phyloP scores from a whole-genome alignment of 2,329 filamentous ascomycete genomes.

The Neonectria hederae region DNA sequence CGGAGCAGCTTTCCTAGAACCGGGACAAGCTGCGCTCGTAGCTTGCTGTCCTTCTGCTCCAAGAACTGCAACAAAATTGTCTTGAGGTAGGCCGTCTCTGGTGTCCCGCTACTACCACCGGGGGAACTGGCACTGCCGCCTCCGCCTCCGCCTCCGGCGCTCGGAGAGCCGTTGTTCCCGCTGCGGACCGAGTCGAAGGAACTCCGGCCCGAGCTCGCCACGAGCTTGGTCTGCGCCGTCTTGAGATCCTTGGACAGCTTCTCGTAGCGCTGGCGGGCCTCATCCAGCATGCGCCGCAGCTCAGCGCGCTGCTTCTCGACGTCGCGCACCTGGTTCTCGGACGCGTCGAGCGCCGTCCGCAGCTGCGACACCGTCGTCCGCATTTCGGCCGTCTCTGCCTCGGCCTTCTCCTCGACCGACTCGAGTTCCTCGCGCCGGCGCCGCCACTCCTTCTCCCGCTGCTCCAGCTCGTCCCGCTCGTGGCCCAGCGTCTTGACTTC shows the following conservation, averaged over 20 bases:
- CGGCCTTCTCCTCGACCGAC: conserved; percentile 71
- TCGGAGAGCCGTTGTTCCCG: conserved; percentile 44
- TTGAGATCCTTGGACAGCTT: conserved; percentile 77
- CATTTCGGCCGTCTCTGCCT: conserved; percentile 79
- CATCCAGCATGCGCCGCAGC: conserved; percentile 78
- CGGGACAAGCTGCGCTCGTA: conserved; percentile 79
- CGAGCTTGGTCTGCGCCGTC: conserved; percentile 59
- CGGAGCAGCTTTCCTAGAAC: conserved; percentile 79
- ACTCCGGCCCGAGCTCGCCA: conserved; percentile 56
- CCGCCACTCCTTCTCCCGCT: conserved; percentile 78
- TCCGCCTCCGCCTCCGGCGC: conserved; percentile 26
- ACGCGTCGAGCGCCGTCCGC: conserved; percentile 83
- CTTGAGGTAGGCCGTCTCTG: conserved; percentile 76
- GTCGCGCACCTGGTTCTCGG: conserved; percentile 84
- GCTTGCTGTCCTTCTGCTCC: conserved; percentile 80
- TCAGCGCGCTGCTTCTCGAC: conserved; percentile 84
- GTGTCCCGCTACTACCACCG: conserved; percentile 4
- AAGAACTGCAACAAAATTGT: conserved; percentile 84
- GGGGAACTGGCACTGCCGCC: conserved; percentile 34
- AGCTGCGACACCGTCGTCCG: conserved; percentile 80
- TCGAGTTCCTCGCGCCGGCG: conserved; percentile 81
- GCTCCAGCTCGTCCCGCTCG: conserved; percentile 82
- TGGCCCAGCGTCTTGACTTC: conserved; percentile 75
- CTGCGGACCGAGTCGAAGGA: conserved; percentile 51
- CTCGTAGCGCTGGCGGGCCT: conserved; percentile 79